Conservation (phyloP, 257 asterid species). For the Solanum virginianum region DNA sequence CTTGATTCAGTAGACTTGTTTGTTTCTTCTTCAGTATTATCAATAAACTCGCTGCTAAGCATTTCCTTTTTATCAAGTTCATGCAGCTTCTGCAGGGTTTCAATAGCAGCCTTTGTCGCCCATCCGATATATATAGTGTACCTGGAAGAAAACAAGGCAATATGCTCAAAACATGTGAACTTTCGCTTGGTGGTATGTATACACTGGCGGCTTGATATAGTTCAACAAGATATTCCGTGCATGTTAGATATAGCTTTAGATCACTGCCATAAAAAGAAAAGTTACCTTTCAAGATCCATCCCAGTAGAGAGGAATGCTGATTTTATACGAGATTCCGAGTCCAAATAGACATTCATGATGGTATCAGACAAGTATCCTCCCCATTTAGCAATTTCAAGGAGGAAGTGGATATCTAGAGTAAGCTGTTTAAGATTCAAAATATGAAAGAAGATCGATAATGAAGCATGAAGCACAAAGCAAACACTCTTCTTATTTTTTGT, state of each 20-base stretch:
- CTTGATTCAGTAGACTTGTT: background rate
- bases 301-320: constrained; percentile 20
- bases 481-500: background rate
- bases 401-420: constrained; percentile 44
- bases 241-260: background rate
- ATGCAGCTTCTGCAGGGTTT: constrained; percentile 40
- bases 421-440: constrained; percentile 20
- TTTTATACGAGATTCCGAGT: constrained; percentile 19
- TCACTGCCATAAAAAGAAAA: background rate
- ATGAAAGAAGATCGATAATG: background rate
- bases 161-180: background rate
- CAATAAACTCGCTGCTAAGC: constrained; percentile 6
- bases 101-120: constrained; percentile 34
- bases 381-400: constrained; percentile 52
- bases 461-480: background rate
- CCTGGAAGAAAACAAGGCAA: constrained; percentile 12
- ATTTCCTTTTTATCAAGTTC: constrained; percentile 24
- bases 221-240: background rate
- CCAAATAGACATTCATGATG: constrained; percentile 1
- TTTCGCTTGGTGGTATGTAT: background rate
- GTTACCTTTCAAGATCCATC: constrained; percentile 37
- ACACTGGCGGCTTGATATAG: background rate
- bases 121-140: constrained; percentile 21
- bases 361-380: constrained; percentile 44
- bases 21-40: constrained; percentile 8